Conservation (phyloP, 2,329 filamentous ascomycete genomes). For the Penicillium sp. region DNA sequence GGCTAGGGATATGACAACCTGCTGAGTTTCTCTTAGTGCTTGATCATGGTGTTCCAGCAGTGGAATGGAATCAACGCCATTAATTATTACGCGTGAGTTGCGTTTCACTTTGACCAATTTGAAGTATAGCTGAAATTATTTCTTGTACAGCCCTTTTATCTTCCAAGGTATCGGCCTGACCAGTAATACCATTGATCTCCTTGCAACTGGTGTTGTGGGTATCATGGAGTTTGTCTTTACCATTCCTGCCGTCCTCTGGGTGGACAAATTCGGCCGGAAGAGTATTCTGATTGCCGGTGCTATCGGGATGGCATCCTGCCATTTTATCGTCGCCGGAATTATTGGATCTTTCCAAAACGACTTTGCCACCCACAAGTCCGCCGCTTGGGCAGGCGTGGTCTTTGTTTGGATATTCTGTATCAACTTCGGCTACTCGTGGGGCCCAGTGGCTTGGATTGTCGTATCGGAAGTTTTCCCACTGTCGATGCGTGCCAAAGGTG, state of each 20-base stretch:
- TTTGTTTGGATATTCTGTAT: slow-evolving; percentile 63
- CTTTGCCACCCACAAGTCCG: slow-evolving; percentile 53
- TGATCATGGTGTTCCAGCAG: slow-evolving; percentile 11
- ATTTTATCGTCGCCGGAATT: slow-evolving; percentile 65
- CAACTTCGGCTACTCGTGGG: slow-evolving; percentile 68
- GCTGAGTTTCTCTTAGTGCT: neutral
- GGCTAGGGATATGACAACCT: slow-evolving; percentile 2
- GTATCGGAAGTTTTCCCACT: slow-evolving; percentile 70
- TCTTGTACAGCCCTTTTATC: slow-evolving; percentile 10
- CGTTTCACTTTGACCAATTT: no score
- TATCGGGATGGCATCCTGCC: slow-evolving; percentile 63
- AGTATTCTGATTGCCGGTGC: slow-evolving; percentile 45
- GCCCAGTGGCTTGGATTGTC: slow-evolving; percentile 67
- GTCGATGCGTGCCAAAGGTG: slow-evolving; percentile 59
- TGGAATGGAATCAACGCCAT: slow-evolving; percentile 15
- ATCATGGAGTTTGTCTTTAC: slow-evolving; percentile 27
- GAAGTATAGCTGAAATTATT: no score
- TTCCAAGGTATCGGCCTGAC: slow-evolving; percentile 24
- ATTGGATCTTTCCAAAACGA: slow-evolving; percentile 57
- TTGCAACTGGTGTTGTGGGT: slow-evolving; percentile 31
- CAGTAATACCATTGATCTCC: slow-evolving; percentile 24
- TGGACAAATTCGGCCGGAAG: slow-evolving; percentile 33
- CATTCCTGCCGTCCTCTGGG: slow-evolving; percentile 31
- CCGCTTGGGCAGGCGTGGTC: slow-evolving; percentile 62
- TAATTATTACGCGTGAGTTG: slow-evolving; percentile 12